These are phyloP conservation scores for Chlorella vulgaris DNA, from an alignment of 139 green algal genomes.

Conservation along the genomic window DNA sequence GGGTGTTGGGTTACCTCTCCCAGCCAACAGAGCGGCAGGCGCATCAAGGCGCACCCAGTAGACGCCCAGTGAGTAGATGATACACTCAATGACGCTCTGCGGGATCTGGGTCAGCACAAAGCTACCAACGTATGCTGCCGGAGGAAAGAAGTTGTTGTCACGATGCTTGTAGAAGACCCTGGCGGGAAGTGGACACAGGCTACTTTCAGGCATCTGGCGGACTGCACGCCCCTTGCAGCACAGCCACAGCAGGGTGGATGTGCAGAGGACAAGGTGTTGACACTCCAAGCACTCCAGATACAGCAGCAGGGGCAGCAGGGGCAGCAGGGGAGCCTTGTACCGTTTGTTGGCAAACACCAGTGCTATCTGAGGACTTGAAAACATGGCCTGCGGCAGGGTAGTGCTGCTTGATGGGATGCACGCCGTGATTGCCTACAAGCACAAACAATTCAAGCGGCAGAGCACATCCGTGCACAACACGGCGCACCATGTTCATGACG, in stretches of 20 bases:
- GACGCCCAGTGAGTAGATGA: conserved; percentile 57
- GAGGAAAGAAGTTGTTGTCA: conserved; percentile 71
- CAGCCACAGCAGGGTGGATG: not conserved
- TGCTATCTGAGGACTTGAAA: conserved; percentile 56
- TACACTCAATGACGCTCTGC: conserved; percentile 53
- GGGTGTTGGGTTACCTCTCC: not conserved
- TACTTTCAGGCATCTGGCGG: not conserved
- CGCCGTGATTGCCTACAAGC: too few species aligned
- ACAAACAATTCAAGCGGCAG: too few species aligned
- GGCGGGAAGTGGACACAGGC: not conserved
- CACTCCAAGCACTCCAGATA: too few species aligned
- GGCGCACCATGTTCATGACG: not conserved
- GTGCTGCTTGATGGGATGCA: too few species aligned
- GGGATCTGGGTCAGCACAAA: conserved; percentile 58
- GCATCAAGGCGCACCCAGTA: conserved; percentile 71
- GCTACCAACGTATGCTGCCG: conserved; percentile 51
- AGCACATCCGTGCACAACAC: too few species aligned
- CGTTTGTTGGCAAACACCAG: conserved; percentile 60
- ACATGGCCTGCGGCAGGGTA: too few species aligned
- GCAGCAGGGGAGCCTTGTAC: too few species aligned
- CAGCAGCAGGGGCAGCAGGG: too few species aligned
- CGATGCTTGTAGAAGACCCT: conserved; percentile 87
- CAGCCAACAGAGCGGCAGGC: too few species aligned
- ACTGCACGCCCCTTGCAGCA: not conserved
- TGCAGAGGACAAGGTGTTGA: too few species aligned